Conservation (phyloP, 768 basidiomycete species). For the Leccinum variicolor region DNA sequence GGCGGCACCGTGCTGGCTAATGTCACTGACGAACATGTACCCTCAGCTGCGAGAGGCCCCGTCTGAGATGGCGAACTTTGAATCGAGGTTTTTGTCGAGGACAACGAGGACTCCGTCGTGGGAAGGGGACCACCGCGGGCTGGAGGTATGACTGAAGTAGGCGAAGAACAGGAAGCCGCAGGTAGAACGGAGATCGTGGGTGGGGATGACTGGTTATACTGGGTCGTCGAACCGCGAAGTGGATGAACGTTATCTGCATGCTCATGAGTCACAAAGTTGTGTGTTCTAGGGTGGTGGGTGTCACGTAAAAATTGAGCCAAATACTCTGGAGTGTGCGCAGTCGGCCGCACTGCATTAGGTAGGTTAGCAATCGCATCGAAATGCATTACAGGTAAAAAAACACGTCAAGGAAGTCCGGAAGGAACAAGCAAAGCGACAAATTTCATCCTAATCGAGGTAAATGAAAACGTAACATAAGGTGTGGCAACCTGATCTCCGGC, state of each 20-base stretch:
- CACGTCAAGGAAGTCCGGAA: not conserved
- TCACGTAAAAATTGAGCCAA: not conserved
- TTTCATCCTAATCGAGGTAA: not conserved
- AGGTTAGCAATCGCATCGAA: conserved; percentile 4
- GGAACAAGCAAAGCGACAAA: not conserved
- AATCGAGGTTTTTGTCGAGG: not conserved
- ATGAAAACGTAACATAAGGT: not conserved
- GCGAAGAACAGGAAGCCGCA: not conserved
- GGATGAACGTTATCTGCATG: not conserved
- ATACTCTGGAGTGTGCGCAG: conserved; percentile 1
- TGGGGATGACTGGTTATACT: not conserved
- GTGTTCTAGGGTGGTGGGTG: not conserved
- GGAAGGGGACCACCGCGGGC: not conserved
- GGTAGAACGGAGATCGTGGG: not conserved
- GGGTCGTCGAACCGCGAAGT: not conserved
- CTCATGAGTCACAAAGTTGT: not conserved
- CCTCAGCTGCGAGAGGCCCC: not conserved
- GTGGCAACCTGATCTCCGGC: not conserved
- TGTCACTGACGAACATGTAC: not conserved
- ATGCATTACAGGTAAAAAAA: not conserved
- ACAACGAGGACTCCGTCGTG: not conserved
- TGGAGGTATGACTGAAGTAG: not conserved
- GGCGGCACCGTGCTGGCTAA: not conserved
- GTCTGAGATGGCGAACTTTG: not conserved
- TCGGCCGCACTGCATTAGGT: conserved; percentile 3